Conservation (phyloP, 768 basidiomycete genomes). For the Suillus tomentosus region DNA sequence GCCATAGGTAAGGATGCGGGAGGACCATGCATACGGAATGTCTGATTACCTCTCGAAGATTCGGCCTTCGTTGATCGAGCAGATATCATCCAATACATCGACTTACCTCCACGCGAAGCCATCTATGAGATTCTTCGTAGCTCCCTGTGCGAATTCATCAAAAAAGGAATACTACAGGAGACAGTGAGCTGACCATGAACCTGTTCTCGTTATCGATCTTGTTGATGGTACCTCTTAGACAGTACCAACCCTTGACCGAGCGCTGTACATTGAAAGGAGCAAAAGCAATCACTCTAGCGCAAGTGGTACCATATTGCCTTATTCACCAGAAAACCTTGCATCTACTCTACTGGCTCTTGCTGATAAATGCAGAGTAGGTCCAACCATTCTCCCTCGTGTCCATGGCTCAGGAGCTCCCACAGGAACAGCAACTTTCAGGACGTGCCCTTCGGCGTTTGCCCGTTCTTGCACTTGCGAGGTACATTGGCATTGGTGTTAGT, state of each 20-base stretch:
- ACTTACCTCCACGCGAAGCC: slow-evolving; percentile 87
- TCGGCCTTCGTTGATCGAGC: slow-evolving; percentile 96
- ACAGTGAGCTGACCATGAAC: slow-evolving; percentile 47
- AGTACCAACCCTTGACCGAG: slow-evolving; percentile 64
- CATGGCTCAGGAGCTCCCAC: slow-evolving; percentile 2
- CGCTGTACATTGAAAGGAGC: slow-evolving; percentile 24
- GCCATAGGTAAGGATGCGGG: slow-evolving; percentile 72
- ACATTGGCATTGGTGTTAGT: slow-evolving; percentile 57
- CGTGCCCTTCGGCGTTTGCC: slow-evolving; percentile 91
- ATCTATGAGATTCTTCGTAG: slow-evolving; percentile 90
- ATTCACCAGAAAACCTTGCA: slow-evolving; percentile 57
- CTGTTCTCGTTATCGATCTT: not conserved
- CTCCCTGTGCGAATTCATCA: slow-evolving; percentile 79
- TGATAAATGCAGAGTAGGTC: slow-evolving; percentile 72
- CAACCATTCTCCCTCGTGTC: slow-evolving; percentile 1
- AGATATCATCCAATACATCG: slow-evolving; percentile 94
- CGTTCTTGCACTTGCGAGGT: slow-evolving; percentile 85
- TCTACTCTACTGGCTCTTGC: slow-evolving; percentile 68
- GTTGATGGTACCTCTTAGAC: slow-evolving; percentile 38
- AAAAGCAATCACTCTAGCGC: slow-evolving; percentile 15
- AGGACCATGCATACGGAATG: not conserved
- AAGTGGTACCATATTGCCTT: slow-evolving; percentile 28
- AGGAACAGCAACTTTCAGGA: slow-evolving; percentile 87
- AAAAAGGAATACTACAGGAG: slow-evolving; percentile 65
- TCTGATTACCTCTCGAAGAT: slow-evolving; percentile 50